Evolutionary conservation across 805 yeast species (phyloP).

Genomic region (Cyberlindnera sargentensis): DNA sequence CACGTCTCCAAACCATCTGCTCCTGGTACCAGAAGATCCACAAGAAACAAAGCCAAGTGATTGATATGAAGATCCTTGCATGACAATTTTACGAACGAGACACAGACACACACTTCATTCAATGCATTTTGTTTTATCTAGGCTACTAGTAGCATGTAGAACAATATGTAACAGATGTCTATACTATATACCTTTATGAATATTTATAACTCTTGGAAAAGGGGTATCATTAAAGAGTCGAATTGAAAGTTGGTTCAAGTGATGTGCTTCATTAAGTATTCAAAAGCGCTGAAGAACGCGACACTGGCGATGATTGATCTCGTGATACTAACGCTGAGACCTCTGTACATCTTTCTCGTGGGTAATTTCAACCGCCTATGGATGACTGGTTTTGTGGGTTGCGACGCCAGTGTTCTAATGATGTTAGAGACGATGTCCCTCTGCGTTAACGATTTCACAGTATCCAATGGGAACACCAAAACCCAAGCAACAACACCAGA

Average conservation of each 20-base stretch:
- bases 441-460: conserved; percentile 69
- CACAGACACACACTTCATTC: no score
- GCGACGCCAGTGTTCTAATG: conserved; percentile 43
- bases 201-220: no score
- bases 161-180: no score
- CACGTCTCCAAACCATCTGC: no score
- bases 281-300: conserved; percentile 70
- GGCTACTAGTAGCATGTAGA: no score
- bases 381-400: conserved; percentile 29
- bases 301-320: conserved; percentile 69
- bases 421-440: conserved; percentile 66
- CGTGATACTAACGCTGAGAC: conserved; percentile 66
- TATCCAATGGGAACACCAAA: conserved; percentile 72
- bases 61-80: neutral
- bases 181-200: no score
- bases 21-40: neutral
- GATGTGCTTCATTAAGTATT: conserved; percentile 53
- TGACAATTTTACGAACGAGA: no score
- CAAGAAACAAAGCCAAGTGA: neutral
- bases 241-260: conserved; percentile 21
- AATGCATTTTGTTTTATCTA: no score
- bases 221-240: no score
- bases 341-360: conserved; percentile 56
- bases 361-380: conserved; percentile 32
- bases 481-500: conserved; percentile 76